Conservation (phyloP, 768 basidiomycete species). For the Tremella fuciformis region DNA sequence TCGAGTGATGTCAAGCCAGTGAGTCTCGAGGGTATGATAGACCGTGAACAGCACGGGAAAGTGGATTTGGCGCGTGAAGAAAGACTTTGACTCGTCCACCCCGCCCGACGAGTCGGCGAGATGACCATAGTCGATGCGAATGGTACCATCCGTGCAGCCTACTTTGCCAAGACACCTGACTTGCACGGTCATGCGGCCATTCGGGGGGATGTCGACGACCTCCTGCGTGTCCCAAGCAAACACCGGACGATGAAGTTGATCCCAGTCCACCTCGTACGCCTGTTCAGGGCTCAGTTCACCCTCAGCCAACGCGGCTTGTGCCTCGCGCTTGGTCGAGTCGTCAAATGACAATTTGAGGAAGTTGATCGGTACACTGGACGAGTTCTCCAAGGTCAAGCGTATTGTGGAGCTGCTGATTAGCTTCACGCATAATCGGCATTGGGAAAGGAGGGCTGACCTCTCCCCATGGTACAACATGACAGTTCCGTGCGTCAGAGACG, state of each 20-base stretch:
- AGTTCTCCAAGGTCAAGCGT: slow-evolving; percentile 83
- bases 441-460: slow-evolving; percentile 57
- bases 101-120: slow-evolving; percentile 51
- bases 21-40: slow-evolving; percentile 88
- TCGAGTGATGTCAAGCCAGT: slow-evolving; percentile 71
- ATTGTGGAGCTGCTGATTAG: slow-evolving; percentile 65
- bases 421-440: slow-evolving; percentile 15
- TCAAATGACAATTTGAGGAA: slow-evolving; percentile 83
- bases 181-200: slow-evolving; percentile 66
- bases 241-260: slow-evolving; percentile 70
- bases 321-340: slow-evolving; percentile 77
- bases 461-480: slow-evolving; percentile 96
- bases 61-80: slow-evolving; percentile 80
- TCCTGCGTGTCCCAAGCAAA: slow-evolving; percentile 70
- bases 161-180: slow-evolving; percentile 82
- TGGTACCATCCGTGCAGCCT: slow-evolving; percentile 74
- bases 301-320: slow-evolving; percentile 73
- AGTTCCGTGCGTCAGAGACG: slow-evolving; percentile 87
- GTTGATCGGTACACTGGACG: slow-evolving; percentile 75
- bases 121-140: slow-evolving; percentile 80
- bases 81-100: slow-evolving; percentile 51
- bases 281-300: slow-evolving; percentile 78
- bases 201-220: slow-evolving; percentile 61
- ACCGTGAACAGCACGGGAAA: slow-evolving; percentile 91
- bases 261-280: slow-evolving; percentile 84